These are phyloP conservation scores for Tricholomella constricta DNA, from an alignment of 768 basidiomycete genomes.

Conservation along the genomic window DNA sequence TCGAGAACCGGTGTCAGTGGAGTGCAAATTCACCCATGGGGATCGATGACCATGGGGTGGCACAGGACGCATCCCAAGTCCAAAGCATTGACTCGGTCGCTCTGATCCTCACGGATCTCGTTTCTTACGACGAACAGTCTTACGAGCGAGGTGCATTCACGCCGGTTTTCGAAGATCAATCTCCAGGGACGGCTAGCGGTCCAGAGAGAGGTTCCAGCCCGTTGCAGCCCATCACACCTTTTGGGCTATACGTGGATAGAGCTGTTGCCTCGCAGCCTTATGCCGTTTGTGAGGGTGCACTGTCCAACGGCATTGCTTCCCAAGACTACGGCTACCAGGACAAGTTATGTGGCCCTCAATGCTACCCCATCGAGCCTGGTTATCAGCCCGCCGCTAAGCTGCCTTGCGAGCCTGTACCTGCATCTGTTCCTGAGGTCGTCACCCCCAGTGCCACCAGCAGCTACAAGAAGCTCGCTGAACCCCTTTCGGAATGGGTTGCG, in stretches of 20 bases:
- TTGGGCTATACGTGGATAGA: conserved; percentile 74
- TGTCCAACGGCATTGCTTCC: conserved; percentile 10
- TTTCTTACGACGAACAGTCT: conserved; percentile 28
- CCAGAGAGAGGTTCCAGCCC: conserved; percentile 67
- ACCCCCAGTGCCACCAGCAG: conserved; percentile 52
- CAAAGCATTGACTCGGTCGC: conserved; percentile 18
- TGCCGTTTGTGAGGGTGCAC: background rate
- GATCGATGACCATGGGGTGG: conserved; percentile 30
- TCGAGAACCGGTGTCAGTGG: conserved; percentile 41
- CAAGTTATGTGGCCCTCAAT: conserved; percentile 18
- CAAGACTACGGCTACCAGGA: conserved; percentile 15
- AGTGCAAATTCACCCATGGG: conserved; percentile 30
- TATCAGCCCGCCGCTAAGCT: conserved; percentile 27
- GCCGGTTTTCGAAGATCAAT: conserved; percentile 66
- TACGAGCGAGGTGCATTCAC: conserved; percentile 54
- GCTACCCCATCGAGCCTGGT: conserved; percentile 26
- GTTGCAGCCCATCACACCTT: conserved; percentile 74
- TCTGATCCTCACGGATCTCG: conserved; percentile 23
- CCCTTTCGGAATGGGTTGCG: conserved; percentile 78
- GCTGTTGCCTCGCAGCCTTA: conserved; percentile 50
- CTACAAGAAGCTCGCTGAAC: conserved; percentile 76
- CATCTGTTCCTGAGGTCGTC: conserved; percentile 43
- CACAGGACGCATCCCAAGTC: conserved; percentile 23
- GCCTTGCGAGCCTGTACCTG: conserved; percentile 42
- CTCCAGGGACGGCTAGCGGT: conserved; percentile 51